Evolutionary conservation across 345 rosid genomes (phyloP).

Genomic region (Zanthoxylum bungeanum): DNA sequence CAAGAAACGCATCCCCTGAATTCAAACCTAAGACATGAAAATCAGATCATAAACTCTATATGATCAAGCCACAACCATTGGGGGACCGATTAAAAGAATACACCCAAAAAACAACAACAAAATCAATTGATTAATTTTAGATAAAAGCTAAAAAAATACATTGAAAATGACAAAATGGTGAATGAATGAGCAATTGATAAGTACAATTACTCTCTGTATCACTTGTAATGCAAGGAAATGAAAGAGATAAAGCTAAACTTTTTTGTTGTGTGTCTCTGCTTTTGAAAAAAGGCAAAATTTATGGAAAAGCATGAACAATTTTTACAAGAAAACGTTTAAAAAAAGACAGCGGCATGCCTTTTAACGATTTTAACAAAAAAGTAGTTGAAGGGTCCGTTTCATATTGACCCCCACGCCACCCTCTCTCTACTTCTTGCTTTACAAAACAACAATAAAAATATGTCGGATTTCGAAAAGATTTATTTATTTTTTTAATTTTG

Average conservation of each 20-base stretch:
- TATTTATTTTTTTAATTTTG: no score
- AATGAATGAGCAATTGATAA: neutral
- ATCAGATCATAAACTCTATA: no score
- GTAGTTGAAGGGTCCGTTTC: neutral
- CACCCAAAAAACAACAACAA: no score
- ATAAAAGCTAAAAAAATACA: no score
- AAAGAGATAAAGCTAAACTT: neutral
- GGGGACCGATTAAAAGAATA: no score
- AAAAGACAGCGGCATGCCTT: neutral
- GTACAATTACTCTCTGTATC: neutral
- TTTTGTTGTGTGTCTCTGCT: neutral
- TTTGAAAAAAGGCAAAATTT: slow-evolving; percentile 8
- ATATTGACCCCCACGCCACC: neutral
- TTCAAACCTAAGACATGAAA: no score
- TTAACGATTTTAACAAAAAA: neutral
- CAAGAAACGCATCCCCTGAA: no score
- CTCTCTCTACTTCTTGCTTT: neutral
- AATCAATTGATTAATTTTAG: no score
- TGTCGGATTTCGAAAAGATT: no score
- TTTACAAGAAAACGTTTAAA: neutral
- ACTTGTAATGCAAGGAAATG: neutral
- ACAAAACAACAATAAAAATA: no score
- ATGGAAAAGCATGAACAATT: slow-evolving; percentile 12
- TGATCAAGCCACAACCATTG: no score
- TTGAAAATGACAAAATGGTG: neutral